Conservation (phyloP, 2,329 filamentous ascomycete genomes). For the Botryotinia narcissicola region DNA sequence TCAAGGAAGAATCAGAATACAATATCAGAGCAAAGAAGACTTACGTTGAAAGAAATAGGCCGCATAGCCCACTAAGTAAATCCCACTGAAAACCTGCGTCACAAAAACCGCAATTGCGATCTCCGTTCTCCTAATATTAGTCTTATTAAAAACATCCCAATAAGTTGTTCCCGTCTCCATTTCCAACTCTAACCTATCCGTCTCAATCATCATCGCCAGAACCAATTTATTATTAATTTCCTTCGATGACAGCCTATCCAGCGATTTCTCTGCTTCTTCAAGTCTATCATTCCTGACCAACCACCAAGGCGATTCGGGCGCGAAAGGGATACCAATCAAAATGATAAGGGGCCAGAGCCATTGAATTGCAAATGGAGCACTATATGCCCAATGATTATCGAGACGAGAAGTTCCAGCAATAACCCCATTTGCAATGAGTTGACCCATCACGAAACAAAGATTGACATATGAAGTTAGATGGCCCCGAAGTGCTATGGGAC, state of each 20-base stretch:
- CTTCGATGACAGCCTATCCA: slow-evolving; percentile 30
- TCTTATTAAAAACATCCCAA: slow-evolving; percentile 51
- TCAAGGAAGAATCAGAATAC: no score
- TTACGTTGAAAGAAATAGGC: slow-evolving; percentile 54
- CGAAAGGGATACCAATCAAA: slow-evolving; percentile 47
- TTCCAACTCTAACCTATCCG: slow-evolving; percentile 52
- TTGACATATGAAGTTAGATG: slow-evolving; percentile 52
- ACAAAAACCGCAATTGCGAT: slow-evolving; percentile 55
- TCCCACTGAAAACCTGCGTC: slow-evolving; percentile 60
- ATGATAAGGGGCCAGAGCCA: slow-evolving; percentile 52
- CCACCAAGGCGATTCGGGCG: slow-evolving; percentile 52
- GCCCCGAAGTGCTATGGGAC: slow-evolving; percentile 51
- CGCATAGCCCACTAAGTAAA: slow-evolving; percentile 61
- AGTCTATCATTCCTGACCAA: slow-evolving; percentile 45
- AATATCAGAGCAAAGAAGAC: slow-evolving; percentile 1
- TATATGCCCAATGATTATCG: slow-evolving; percentile 33
- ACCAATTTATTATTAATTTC: slow-evolving; percentile 42
- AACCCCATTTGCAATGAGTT: slow-evolving; percentile 48
- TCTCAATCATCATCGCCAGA: slow-evolving; percentile 54
- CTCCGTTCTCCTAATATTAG: slow-evolving; percentile 53
- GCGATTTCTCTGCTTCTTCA: slow-evolving; percentile 41
- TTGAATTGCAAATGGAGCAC: slow-evolving; percentile 43
- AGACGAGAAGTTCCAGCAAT: slow-evolving; percentile 38
- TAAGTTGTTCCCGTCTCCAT: slow-evolving; percentile 45
- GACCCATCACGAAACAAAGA: slow-evolving; percentile 51